These are phyloP conservation scores for Vigna reflexopilosa DNA, from an alignment of 306 rosid genomes.

Conservation along the genomic window DNA sequence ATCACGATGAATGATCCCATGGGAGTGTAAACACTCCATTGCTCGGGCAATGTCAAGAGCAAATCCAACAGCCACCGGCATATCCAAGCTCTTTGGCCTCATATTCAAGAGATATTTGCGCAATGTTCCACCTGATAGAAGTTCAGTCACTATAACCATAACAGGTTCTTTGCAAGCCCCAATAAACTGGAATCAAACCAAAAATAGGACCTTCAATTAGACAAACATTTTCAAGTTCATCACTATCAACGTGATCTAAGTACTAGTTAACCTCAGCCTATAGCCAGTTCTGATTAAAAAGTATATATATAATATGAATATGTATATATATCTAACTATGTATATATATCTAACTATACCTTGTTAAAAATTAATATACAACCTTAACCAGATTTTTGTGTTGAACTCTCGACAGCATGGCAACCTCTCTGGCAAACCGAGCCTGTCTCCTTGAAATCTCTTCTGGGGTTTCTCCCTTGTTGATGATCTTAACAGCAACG, in stretches of 20 bases:
- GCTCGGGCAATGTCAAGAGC: slow-evolving; percentile 92
- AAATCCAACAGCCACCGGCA: slow-evolving; percentile 69
- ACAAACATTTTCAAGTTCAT: slow-evolving; percentile 13
- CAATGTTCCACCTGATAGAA: slow-evolving; percentile 87
- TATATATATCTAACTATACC: slow-evolving; percentile 33
- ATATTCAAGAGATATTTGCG: slow-evolving; percentile 79
- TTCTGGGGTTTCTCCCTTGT: slow-evolving; percentile 58
- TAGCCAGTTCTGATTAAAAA: slow-evolving; percentile 17
- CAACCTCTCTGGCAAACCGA: slow-evolving; percentile 86
- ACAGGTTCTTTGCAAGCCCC: slow-evolving; percentile 97
- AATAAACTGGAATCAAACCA: slow-evolving; percentile 70
- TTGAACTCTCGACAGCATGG: slow-evolving; percentile 86
- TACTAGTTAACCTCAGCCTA: slow-evolving; percentile 15
- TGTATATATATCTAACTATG: too few relatives aligned
- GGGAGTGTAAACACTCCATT: slow-evolving; percentile 91
- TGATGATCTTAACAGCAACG: slow-evolving; percentile 59
- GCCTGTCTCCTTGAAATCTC: slow-evolving; percentile 67
- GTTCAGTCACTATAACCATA: slow-evolving; percentile 96
- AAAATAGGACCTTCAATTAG: slow-evolving; percentile 40
- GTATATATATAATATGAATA: too few relatives aligned
- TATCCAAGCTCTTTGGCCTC: slow-evolving; percentile 85
- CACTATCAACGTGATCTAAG: slow-evolving; percentile 20
- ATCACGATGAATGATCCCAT: slow-evolving; percentile 95
- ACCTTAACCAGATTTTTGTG: slow-evolving; percentile 95
- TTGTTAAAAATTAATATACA: slow-evolving; percentile 14